phyloP scores from a whole-genome alignment of 768 basidiomycete genomes.

The Mycena haematopus region DNA sequence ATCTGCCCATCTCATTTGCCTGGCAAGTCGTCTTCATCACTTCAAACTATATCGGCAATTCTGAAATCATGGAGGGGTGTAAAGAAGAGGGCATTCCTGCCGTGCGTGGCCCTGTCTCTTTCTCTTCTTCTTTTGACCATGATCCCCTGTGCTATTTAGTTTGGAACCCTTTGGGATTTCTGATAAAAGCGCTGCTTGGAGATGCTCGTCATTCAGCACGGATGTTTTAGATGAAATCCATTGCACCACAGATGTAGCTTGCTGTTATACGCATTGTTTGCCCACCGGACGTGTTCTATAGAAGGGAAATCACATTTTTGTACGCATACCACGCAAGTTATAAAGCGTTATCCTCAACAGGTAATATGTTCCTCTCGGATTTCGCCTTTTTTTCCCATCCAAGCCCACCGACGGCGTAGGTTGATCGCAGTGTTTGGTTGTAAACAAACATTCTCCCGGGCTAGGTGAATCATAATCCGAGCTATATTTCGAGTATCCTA shows the following conservation, averaged over 20 bases:
- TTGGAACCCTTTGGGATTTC: constrained; percentile 79
- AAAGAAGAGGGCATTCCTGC: constrained; percentile 71
- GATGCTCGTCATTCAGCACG: constrained; percentile 6
- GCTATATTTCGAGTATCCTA: constrained; percentile 94
- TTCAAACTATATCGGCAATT: constrained; percentile 81
- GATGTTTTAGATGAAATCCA: constrained; percentile 21
- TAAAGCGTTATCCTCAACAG: constrained; percentile 4
- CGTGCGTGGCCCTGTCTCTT: constrained; percentile 13
- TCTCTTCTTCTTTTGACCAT: background rate
- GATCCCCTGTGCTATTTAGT: constrained; percentile 30
- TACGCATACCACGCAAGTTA: background rate
- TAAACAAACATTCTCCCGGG: constrained; percentile 67
- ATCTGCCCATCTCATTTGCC: background rate
- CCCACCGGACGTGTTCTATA: constrained; percentile 18
- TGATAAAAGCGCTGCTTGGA: constrained; percentile 25
- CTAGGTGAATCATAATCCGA: constrained; percentile 82
- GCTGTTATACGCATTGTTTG: constrained; percentile 16
- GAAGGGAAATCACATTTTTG: constrained; percentile 8
- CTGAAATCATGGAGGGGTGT: constrained; percentile 81
- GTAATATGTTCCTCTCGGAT: constrained; percentile 58
- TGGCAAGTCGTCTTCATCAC: constrained; percentile 77
- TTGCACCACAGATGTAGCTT: constrained; percentile 16
- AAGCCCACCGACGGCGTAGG: constrained; percentile 73
- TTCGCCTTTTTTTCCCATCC: constrained; percentile 85
- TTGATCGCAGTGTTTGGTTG: constrained; percentile 77